Base-by-base conservation (phyloP, 129 eudicot species). In the Sambucus nigra region DNA sequence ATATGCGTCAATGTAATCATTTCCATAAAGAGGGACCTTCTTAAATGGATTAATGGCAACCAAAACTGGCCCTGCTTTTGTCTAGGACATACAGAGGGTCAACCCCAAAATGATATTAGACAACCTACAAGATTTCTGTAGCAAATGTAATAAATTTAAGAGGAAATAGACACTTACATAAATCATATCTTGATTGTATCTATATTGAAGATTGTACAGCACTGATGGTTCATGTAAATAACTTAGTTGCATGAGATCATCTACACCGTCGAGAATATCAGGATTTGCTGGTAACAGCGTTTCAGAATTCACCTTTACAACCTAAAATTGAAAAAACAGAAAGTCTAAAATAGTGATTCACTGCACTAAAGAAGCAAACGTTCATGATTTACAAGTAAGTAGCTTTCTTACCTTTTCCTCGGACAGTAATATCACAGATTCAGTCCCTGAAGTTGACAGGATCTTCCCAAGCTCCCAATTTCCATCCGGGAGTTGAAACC, bases 241-340 rank as follows among this genome's bases (percentile, higher is more conserved):
- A 80, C 99, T 92, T 45, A 92, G 75, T 75, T 92, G 99, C 94
- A 86, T 79, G 47, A 92, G 96, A 86, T 92, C 94, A 51, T 92
- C 99, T 16, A 92, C 99, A 25, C 96, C 96, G 47, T 92, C 99
- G 59, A 92, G 99, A 49, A 92, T 82, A 69, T 86, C 89, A 18
- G 99, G 99, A 70, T 92, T 92, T 50, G 99, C 96, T 24, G 96
- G 82, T 64, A 87, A 47, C 22, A 91, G 73, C 63, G 57, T 44
- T 48, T 76, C 86, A 23, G 80, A 26, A 11, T 69, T 73, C 67
- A 86, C 96, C 72, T 72, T 92, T 61, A 80, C 42, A 20, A 86
- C 99, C 99, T 92, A 72, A 33, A 59, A 12, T 29, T 22, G 16
- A 53, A 70, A 60, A 73, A 64, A 38, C 53, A 61, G 35, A 47